Base-by-base conservation (phyloP, 805 yeast genomes). In the Myxozyma monticola region DNA sequence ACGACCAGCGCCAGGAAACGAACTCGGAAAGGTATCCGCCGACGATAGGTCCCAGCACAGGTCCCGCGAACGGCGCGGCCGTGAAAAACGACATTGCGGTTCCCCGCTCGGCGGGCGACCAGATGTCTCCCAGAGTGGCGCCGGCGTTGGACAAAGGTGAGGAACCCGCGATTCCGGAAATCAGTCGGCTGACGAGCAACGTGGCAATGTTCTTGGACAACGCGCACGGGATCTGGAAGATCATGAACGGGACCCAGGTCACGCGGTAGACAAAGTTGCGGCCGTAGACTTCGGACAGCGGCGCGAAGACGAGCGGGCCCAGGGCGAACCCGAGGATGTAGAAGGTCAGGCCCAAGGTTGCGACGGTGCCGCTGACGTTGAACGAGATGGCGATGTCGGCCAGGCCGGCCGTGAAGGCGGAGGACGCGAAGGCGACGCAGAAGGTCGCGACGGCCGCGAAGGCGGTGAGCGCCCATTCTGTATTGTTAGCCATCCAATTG, bases 261-360 rank as follows among this genome's bases (percentile, higher is more conserved):
- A 69, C 45, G 25, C 76, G 54, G 20, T 77, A 71, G 25, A 78
- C 76, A 3, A 64, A 52, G 56, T 69, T 75, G 37, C 81, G 66
- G 5, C 75, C 74, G 48, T 62, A 68, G 1, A 70, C 65, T 34
- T 65, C 68, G 2, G 61, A 76, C 10, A 78, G 55, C 1, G 85
- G 85, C 0, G 84, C 86, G 76, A 81, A 81, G 12, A 82, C 54
- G 66, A 81, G 67, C 2, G 87, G 86, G 0, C 89, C 89, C 10
- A 79, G 67, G 2, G 29, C 49, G 7, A n/a, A 52, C 54, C 57
- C 59, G 7, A 54, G 33, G 12, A 54, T 22, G 25, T 43, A 52
- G 17, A 31, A 28, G 3, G 56, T 36, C 4, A 54, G 54, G 3
- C 57, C 59, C 7, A 54, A 41, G 14, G 54, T 48, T 7, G 56